Conservation (phyloP, 352 stramenopile species). For the Phytophthora pseudosyringae region DNA sequence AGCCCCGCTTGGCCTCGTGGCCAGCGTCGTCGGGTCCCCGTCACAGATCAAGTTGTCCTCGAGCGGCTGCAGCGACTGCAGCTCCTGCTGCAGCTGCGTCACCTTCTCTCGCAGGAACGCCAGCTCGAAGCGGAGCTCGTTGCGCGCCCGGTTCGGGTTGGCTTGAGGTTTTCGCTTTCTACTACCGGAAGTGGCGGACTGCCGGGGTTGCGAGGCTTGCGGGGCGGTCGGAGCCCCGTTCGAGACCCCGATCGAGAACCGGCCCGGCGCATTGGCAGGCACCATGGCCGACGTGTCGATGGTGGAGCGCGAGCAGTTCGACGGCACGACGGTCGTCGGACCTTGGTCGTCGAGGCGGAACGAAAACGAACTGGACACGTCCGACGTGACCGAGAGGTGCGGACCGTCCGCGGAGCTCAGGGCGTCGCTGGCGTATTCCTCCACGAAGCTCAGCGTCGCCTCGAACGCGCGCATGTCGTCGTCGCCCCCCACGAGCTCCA, state of each 20-base stretch:
- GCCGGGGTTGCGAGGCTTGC: constrained; percentile 9
- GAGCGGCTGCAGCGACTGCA: constrained; percentile 41
- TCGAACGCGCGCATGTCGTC: constrained; percentile 38
- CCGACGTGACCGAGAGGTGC: constrained; percentile 22
- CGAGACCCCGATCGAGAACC: neutral
- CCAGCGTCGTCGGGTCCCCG: constrained; percentile 5
- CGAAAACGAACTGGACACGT: constrained; percentile 24
- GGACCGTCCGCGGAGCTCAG: constrained; percentile 15
- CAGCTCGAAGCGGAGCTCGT: constrained; percentile 65
- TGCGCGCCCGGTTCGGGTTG: constrained; percentile 39
- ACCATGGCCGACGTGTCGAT: constrained; percentile 7
- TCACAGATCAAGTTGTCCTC: constrained; percentile 25
- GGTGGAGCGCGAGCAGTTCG: constrained; percentile 5
- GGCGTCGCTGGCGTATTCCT: constrained; percentile 33
- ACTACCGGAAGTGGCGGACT: constrained; percentile 10
- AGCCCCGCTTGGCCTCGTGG: neutral
- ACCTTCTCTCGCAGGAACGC: constrained; percentile 76
- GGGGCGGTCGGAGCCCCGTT: neutral
- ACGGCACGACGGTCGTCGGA: constrained; percentile 3
- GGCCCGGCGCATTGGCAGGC: neutral
- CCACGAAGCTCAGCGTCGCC: constrained; percentile 39
- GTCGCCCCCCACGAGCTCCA: constrained; percentile 31
- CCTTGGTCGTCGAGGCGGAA: constrained; percentile 14
- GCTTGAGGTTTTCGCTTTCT: constrained; percentile 38
- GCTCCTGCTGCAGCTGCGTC: constrained; percentile 62